A percentile compares a stretch with the other conserved stretches of the same genome.
These are phyloP conservation scores for Rhododendron molle DNA, from an alignment of 148 eudicot genomes.

Conservation along the genomic window DNA sequence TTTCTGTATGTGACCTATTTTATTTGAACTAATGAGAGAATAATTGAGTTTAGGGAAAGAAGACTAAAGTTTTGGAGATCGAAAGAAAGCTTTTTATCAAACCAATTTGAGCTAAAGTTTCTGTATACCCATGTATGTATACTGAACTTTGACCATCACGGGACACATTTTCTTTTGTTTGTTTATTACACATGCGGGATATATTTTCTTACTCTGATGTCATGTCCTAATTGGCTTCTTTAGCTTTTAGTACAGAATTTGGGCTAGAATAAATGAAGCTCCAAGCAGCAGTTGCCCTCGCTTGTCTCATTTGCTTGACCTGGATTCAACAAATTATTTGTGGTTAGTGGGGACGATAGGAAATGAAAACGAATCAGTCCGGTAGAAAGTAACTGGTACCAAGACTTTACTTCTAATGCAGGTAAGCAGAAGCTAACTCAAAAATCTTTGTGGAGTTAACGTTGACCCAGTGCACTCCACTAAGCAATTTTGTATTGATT, in stretches of 20 bases:
- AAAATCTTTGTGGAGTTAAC: no score
- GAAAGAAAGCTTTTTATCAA: no score
- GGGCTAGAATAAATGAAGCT: conserved; percentile 41
- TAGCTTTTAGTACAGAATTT: conserved; percentile 14
- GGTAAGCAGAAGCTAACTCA: no score
- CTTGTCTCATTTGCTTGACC: conserved; percentile 37
- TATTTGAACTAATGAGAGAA: no score
- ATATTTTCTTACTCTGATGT: background rate
- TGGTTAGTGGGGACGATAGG: conserved; percentile 41
- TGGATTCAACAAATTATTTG: conserved; percentile 40
- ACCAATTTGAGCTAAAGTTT: background rate
- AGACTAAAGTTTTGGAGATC: no score
- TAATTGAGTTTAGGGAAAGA: no score
- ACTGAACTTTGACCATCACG: background rate
- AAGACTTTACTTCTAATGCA: no score
- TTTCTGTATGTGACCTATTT: no score
- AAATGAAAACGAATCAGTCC: no score
- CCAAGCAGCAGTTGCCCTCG: conserved; percentile 30
- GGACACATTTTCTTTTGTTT: background rate
- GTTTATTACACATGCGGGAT: background rate
- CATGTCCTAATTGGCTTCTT: conserved; percentile 5
- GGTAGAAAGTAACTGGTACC: no score
- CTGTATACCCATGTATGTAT: background rate
- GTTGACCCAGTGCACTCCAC: background rate
- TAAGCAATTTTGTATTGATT: background rate